Evolutionary conservation across 306 rosid genomes (phyloP), one percentile per base, ranked within the genome.

Genomic region (Bauhinia variegata): DNA sequence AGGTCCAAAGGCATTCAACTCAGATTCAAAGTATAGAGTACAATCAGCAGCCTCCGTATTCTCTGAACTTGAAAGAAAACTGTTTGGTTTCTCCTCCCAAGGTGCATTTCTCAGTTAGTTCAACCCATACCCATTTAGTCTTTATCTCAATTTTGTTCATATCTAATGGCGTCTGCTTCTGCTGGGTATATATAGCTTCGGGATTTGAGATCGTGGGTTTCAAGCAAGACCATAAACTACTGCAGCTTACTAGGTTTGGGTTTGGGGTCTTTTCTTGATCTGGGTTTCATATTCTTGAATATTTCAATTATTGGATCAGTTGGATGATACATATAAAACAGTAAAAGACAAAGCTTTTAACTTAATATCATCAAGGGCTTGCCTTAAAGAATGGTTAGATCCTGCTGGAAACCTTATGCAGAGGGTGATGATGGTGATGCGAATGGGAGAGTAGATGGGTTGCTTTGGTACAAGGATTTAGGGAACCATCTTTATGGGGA

Each of bases 381-480:
- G 30, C 68, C 55, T 23, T 42, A 69, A 54, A 83, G 70, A 67
- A 91, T 91, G 97, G 73, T 83, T 63, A 79, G 78, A 77, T 70
- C 85, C 13, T 91, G 96, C 60, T 91, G 93, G 93, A 85, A 68
- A 75, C 80, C 84, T 12, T 75, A 38, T 30, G 86, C 41, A 4
- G 84, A 82, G 38, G 87, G 80, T 32, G 96, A 74, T 74, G 84
- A 79, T 17, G 84, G 71, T 3, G 86, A 84, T 80, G 67, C 67
- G 12, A 76, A 65, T 16, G 96, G 92, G 15, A 41, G 84, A 47
- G 75, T 86, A 71, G 91, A 91, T 49, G 91, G 91, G 32, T 54
- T 88, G 73, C 54, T 88, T 67, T 91, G 97, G 97, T 72, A 84
- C 41, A 91, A 86, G 73, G 97, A 91, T 81, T 76, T 85, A 75